phyloP scores from a whole-genome alignment of 768 basidiomycete species.

The Amanita rimosa region DNA sequence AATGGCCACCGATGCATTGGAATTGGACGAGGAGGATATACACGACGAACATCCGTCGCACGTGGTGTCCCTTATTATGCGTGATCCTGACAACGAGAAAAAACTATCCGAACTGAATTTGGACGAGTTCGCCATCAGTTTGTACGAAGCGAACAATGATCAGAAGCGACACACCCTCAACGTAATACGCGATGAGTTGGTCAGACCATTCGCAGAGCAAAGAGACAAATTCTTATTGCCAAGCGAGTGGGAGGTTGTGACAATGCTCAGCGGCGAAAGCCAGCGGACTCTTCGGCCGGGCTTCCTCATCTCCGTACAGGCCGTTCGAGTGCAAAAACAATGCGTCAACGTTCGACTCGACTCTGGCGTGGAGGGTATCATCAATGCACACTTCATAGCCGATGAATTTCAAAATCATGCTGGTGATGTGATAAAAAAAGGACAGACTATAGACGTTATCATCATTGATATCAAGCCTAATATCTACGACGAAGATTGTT shows the following conservation, averaged over 20 bases:
- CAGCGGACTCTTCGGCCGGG: conserved; percentile 63
- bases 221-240: conserved; percentile 57
- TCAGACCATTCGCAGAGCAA: conserved; percentile 69
- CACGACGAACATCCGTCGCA: conserved; percentile 88
- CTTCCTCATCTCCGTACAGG: conserved; percentile 69
- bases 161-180: conserved; percentile 86
- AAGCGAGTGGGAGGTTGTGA: conserved; percentile 70
- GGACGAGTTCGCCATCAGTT: conserved; percentile 92
- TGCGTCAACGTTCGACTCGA: conserved; percentile 69
- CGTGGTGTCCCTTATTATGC: conserved; percentile 79
- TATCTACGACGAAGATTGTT: conserved; percentile 39
- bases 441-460: conserved; percentile 71
- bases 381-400: conserved; percentile 48
- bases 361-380: conserved; percentile 82
- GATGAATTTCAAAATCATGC: conserved; percentile 30
- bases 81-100: conserved; percentile 62
- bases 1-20: conserved; percentile 96
- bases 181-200: conserved; percentile 78
- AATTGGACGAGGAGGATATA: conserved; percentile 95
- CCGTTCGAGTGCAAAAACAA: conserved; percentile 41
- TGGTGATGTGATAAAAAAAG: conserved; percentile 51
- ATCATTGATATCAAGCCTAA: conserved; percentile 64
- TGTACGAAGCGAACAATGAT: conserved; percentile 73
- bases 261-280: conserved; percentile 95
- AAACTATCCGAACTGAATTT: conserved; percentile 87